These are phyloP conservation scores for Nyssa sinensis DNA, from an alignment of 148 eudicot species.

Conservation along the genomic window DNA sequence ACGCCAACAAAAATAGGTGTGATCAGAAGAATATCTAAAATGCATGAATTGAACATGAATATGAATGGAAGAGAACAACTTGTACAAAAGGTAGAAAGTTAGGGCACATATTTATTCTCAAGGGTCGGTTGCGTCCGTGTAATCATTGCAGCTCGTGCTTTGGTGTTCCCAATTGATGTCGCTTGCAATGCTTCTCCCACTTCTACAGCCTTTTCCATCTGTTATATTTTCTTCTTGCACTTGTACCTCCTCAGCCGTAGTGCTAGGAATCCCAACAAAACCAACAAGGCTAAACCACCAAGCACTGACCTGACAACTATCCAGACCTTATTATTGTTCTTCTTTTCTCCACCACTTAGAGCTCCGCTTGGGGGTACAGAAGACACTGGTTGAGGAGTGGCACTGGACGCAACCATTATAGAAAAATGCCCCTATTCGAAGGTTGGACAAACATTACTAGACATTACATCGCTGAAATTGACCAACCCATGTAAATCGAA, in stretches of 20 bases:
- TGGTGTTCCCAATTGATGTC: conserved; percentile 64
- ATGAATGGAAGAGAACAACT: conserved; percentile 30
- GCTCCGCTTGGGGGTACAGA: conserved; percentile 19
- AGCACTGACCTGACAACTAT: conserved; percentile 69
- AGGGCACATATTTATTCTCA: conserved; percentile 85
- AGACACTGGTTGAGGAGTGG: conserved; percentile 32
- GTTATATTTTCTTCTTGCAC: conserved; percentile 52
- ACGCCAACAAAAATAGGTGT: conserved; percentile 36
- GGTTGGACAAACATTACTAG: conserved; percentile 53
- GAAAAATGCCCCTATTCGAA: conserved; percentile 74
- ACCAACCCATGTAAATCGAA: conserved; percentile 52
- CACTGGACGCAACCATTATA: conserved; percentile 48
- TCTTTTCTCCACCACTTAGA: conserved; percentile 24
- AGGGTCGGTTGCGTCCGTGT: conserved; percentile 82
- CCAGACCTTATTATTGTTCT: conserved; percentile 53
- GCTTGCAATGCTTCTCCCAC: conserved; percentile 70
- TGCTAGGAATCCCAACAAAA: conserved; percentile 46
- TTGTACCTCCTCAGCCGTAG: conserved; percentile 45
- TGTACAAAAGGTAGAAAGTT: conserved; percentile 30
- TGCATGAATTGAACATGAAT: conserved; percentile 39
- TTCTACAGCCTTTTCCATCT: conserved; percentile 84
- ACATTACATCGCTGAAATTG: conserved; percentile 49
- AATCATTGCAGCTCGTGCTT: conserved; percentile 79
- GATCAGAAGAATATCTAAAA: conserved; percentile 46
- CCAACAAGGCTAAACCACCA: conserved; percentile 64